Conservation (phyloP, 345 rosid genomes). For the Ceriops decandra region DNA sequence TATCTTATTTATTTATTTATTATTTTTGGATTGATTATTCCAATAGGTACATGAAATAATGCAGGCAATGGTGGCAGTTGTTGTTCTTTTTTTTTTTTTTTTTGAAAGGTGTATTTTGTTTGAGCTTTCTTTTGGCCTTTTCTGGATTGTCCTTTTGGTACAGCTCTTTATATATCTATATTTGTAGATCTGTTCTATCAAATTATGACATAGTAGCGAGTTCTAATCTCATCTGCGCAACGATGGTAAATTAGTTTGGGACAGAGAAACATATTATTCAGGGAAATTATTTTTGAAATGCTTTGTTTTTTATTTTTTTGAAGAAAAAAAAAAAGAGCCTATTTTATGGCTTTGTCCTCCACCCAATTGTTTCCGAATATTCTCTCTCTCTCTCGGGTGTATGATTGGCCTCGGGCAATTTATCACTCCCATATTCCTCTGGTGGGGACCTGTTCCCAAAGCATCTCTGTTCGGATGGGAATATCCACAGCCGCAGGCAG, state of each 20-base stretch:
- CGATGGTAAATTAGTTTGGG: too few species aligned
- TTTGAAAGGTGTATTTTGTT: constrained; percentile 36
- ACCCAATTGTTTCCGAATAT: constrained; percentile 12
- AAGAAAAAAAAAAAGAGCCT: neutral
- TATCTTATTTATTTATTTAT: neutral
- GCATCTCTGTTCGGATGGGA: too few species aligned
- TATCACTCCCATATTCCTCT: neutral
- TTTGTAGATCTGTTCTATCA: too few species aligned
- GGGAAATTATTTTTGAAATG: neutral
- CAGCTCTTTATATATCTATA: too few species aligned
- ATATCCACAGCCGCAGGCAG: neutral
- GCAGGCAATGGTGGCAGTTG: constrained; percentile 6
- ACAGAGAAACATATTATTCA: too few species aligned
- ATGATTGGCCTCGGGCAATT: constrained; percentile 21
- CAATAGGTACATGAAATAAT: too few species aligned
- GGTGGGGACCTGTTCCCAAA: constrained; percentile 13
- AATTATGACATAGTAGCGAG: too few species aligned
- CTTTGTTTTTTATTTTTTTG: neutral
- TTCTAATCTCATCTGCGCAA: too few species aligned
- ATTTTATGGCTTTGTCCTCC: too few species aligned
- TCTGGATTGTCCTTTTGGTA: neutral
- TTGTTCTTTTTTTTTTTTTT: neutral
- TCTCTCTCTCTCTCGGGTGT: constrained; percentile 8
- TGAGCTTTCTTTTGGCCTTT: constrained; percentile 20
- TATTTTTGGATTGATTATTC: neutral